phyloP scores from a whole-genome alignment of 306 rosid genomes.

The Dryas octopetala region DNA sequence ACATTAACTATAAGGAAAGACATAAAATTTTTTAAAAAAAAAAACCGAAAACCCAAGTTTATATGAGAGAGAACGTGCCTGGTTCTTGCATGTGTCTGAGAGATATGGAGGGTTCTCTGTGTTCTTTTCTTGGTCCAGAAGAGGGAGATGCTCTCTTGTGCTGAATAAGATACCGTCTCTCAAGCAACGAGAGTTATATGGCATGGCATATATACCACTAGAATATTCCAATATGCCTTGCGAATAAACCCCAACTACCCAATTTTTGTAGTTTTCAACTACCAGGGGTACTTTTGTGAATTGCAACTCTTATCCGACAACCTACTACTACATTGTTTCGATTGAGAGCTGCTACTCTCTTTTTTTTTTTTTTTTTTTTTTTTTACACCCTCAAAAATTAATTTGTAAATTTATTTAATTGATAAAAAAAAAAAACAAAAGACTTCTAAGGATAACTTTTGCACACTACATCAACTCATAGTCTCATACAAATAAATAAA shows the following conservation, averaged over 20 bases:
- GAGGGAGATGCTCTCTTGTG: slow-evolving; percentile 14
- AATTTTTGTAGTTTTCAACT: not conserved
- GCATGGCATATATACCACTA: slow-evolving; percentile 27
- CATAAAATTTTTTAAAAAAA: not conserved
- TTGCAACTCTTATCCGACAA: too few relatives aligned
- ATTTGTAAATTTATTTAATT: too few relatives aligned
- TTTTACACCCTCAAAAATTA: too few relatives aligned
- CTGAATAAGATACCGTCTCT: slow-evolving; percentile 20
- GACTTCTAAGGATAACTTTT: too few relatives aligned
- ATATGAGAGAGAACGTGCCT: slow-evolving; percentile 27
- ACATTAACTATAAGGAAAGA: not conserved
- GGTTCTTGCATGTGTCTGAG: slow-evolving; percentile 8
- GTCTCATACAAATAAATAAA: too few relatives aligned
- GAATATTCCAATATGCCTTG: slow-evolving; percentile 45
- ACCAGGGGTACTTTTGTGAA: not conserved
- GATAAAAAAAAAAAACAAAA: too few relatives aligned
- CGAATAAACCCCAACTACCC: not conserved
- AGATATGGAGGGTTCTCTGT: not conserved
- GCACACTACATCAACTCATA: too few relatives aligned
- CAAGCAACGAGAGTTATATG: not conserved
- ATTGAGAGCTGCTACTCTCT: not conserved
- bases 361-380: too few relatives aligned
- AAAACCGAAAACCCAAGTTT: not conserved
- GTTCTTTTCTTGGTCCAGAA: slow-evolving; percentile 7
- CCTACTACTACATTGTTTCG: too few relatives aligned